Base-by-base conservation (phyloP, 495 filamentous ascomycete genomes). In the Polyplosphaeria fusca region DNA sequence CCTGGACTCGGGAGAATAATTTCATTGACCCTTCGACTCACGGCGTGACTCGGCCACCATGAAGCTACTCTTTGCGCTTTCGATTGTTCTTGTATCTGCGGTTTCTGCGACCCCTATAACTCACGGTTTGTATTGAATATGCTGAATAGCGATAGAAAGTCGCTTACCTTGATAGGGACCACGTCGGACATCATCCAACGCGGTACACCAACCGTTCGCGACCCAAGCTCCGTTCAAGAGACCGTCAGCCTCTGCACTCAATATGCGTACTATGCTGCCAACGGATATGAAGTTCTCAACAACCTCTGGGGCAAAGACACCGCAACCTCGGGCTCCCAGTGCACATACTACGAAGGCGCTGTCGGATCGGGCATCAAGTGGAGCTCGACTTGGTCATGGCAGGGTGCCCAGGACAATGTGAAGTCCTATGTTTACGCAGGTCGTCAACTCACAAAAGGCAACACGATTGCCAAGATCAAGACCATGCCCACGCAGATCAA, bases 371-470 rank as follows among this genome's bases (percentile, higher is more conserved):
- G 70, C 18, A 62, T 73, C 38, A 44, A 66, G 9, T 77, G 71
- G 73, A 58, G 62, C 52, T 68, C 72, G 13, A 73, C 69, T 4
- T 79, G 75, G 76, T 65, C 35, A n/a, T 79, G 76, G 76, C 51
- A 55, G 22, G 75, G 75, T 5, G 68, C 57, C 11, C 55, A 66
- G 14, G 65, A 64, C 67, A 60, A 65, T 23, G 75, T 79, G 32
- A 79, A 79, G 68, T 74, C 70, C 67, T 79, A 75, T 50, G 47
- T 70, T 25, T 73, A 77, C 60, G 67, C 67, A 14, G 67, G 65
- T 4, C 30, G 58, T 2, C 55, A 60, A 4, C 30, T 72, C 11
- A 66, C 62, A 30, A 73, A 73, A 49, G 43, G 43, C 18, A 66
- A 55, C 40, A 64, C 58, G 30, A 64, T 74, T 47, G 68, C 60